Base-by-base conservation (phyloP, 371 early-diverging fungal genomes). In the Lichtheimia ramosa region DNA sequence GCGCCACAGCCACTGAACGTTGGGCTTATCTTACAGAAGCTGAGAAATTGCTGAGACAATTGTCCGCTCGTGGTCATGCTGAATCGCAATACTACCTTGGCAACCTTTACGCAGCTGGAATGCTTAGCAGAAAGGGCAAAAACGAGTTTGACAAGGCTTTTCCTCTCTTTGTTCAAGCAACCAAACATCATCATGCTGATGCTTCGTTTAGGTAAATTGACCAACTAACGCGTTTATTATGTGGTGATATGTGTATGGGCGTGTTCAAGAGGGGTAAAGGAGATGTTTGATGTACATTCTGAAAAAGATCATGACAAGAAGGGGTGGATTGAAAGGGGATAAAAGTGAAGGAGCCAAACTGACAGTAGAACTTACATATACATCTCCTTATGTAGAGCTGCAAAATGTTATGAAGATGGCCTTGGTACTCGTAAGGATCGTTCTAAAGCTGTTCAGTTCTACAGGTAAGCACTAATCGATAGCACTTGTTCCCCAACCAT, bases 91-190 rank as follows among this genome's bases (percentile, higher is more conserved):
- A 84, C 63, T 85, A 83, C 61, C 67, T 88, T 14, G 88, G 84
- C 28, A 84, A 86, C 43, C 76, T 82, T 13, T 85, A 77, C 69
- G 85, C 86, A 43, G 82, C 81, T 4, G 87, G 85, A 13, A 64
- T 85, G 20, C 70, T 81, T 25, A 79, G 70, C 41, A 64, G 72
- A 56, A 85, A 84, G 59, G 78, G 77, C 15, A 88, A 84, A 54
- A 84, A 83, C 16, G 86, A 88, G 52, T 85, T 84, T 61, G 88
- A 85, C 49, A 88, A 86, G 66, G 87, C 86, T 10, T 85, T 88
- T 58, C 83, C 87, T 2, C 74, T 88, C 51, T 88, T 84, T 75
- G 82, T 84, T 13, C 84, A 83, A 61, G 87, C 88, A 12, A 77
- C 84, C 21, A 88, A 86, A 50, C 87, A 86, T 65, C 81, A 80